Evolutionary conservation across 306 rosid genomes (phyloP), one percentile per base, ranked within the genome.

Genomic region (Inga oerstediana): DNA sequence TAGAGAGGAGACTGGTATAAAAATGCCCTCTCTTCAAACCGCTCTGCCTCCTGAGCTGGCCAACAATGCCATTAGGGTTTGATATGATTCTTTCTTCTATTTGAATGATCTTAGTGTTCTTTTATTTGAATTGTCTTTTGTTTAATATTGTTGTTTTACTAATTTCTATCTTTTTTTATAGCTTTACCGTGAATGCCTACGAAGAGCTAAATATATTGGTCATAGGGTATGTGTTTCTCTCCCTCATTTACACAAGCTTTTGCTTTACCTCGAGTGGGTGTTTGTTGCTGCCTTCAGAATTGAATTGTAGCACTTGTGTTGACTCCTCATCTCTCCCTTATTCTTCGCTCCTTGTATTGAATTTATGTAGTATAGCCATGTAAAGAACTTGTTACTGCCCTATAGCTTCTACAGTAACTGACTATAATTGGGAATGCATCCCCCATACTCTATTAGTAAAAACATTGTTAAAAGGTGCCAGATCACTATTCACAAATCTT

Each of bases 1-100:
- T 35, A 17, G 70, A 66, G 76, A 70, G 16, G 9, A 52, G 16
- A 32, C 68, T 46, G 45, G 4, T 27, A 80, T 41, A 30, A 83
- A 77, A 8, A 92, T 95, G 98, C 99, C 99, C 24, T 90, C 99
- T n/a, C 92, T 96, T 86, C 98, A 96, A 84, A 93, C 93, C 20
- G 96, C 93, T 5, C 88, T 96, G 72, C 97, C 99, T 79, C 98
- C 97, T 82, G 99, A 96, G 72, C 92, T 93, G 17, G 98, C 99
- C 74, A 93, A 96, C 91, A 96, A 93, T 85, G 91, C 56, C 74
- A 87, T 93, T 78, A 88, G 99, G 93, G 99, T 95, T 49, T 77
- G 89, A 39, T 74, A 15, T 20, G 12, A 58, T 22, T 72, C 39
- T 37, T 78, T 24, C 43, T 76, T 68, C 46, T 62, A 43, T 72